A percentile compares a stretch with the other conserved stretches of the same genome.
Evolutionary conservation across 1,284 basidiomycete species (phyloP).

Genomic region (Pterulicium gracile): DNA sequence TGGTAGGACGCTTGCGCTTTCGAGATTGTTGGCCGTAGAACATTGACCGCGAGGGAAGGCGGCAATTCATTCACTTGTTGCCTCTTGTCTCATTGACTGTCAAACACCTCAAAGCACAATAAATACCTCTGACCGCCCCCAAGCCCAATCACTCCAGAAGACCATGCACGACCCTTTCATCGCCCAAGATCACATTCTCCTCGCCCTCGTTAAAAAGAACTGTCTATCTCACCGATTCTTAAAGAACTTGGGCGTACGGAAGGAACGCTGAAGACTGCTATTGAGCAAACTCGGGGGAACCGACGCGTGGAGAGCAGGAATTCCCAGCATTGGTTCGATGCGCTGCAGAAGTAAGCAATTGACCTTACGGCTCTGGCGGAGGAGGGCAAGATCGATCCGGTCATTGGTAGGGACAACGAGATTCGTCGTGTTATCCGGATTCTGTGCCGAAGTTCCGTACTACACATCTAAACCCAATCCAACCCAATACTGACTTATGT

Average conservation of each 20-base stretch:
- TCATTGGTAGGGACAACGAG: slow-evolving; percentile 86
- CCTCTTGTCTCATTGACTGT: no score
- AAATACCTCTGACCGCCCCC: slow-evolving; percentile 49
- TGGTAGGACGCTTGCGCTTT: slow-evolving; percentile 8
- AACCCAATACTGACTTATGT: slow-evolving; percentile 8
- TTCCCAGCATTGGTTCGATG: slow-evolving; percentile 84
- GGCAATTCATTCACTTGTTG: no score
- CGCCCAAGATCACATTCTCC: slow-evolving; percentile 79
- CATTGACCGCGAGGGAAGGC: background rate
- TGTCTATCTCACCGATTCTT: slow-evolving; percentile 51
- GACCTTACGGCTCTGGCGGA: slow-evolving; percentile 83
- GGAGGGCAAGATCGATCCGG: slow-evolving; percentile 89
- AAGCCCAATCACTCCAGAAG: slow-evolving; percentile 78
- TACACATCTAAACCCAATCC: slow-evolving; percentile 7
- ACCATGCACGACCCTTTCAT: slow-evolving; percentile 91
- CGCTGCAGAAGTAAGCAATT: slow-evolving; percentile 72
- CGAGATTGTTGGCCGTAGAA: background rate
- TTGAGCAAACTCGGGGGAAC: slow-evolving; percentile 75
- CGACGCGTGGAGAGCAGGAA: slow-evolving; percentile 72
- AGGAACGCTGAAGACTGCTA: slow-evolving; percentile 66
- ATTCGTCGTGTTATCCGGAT: slow-evolving; percentile 63
- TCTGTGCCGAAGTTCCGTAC: slow-evolving; percentile 67
- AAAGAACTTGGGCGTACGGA: slow-evolving; percentile 71
- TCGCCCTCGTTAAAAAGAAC: slow-evolving; percentile 67
- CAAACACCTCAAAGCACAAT: no score